These are phyloP conservation scores for Gryganskiella cystojenkinii DNA, from an alignment of 192 early-diverging fungal genomes.

Conservation along the genomic window DNA sequence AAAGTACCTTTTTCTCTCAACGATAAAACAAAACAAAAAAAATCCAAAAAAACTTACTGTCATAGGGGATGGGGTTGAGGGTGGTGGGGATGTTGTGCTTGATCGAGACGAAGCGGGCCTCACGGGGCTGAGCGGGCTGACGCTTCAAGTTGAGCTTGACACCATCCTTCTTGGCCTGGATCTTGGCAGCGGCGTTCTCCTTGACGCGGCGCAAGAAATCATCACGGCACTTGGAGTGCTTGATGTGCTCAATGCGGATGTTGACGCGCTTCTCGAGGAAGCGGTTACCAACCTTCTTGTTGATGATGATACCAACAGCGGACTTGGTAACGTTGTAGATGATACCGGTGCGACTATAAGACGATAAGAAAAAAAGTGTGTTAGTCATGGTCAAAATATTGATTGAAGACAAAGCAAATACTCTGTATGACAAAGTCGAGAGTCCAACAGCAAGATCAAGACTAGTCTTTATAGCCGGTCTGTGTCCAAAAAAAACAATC, in stretches of 20 bases:
- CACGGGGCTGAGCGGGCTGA: slow-evolving; percentile 88
- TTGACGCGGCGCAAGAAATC: slow-evolving; percentile 98
- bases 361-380: slow-evolving; percentile 4
- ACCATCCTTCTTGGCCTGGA: slow-evolving; percentile 86
- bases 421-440: no score
- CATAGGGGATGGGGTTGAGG: slow-evolving; percentile 96
- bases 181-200: slow-evolving; percentile 88
- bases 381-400: slow-evolving; percentile 60
- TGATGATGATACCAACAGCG: slow-evolving; percentile 96
- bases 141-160: slow-evolving; percentile 88
- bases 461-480: no score
- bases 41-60: slow-evolving; percentile 55
- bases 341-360: slow-evolving; percentile 90
- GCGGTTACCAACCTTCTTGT: slow-evolving; percentile 99
- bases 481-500: no score
- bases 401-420: no score
- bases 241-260: slow-evolving; percentile 98
- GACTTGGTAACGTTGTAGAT: slow-evolving; percentile 99
- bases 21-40: neutral
- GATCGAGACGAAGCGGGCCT: slow-evolving; percentile 89
- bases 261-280: slow-evolving; percentile 99
- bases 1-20: no score
- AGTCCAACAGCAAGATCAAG: no score
- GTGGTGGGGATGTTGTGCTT: slow-evolving; percentile 92
- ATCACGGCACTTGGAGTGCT: slow-evolving; percentile 99